Percentiles rank a stretch among this genome's conserved stretches.
phyloP scores from a whole-genome alignment of 176 grass and related monocot genomes.

The Eleusine coracana region DNA sequence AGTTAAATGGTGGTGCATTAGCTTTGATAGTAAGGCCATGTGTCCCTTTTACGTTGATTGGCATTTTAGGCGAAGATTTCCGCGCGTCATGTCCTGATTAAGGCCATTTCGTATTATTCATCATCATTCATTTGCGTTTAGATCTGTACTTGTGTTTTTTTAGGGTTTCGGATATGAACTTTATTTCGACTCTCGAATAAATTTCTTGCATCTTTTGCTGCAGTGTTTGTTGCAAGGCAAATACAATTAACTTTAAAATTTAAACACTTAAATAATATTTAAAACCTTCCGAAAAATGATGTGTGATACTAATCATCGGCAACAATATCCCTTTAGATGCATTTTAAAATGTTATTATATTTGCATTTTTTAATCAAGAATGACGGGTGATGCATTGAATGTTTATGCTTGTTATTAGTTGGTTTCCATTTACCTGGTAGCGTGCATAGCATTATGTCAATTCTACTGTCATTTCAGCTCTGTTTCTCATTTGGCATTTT shows the following conservation, averaged over 20 bases:
- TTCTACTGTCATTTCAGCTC: background rate
- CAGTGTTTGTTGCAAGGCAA: background rate
- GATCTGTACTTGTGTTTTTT: background rate
- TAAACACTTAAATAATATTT: too few relatives aligned
- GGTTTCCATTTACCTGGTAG: background rate
- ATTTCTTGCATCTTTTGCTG: background rate
- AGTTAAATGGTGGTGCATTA: background rate
- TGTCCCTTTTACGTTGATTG: too few relatives aligned
- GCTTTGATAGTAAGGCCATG: too few relatives aligned
- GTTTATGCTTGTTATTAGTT: background rate
- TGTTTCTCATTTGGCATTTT: slow-evolving; percentile 3
- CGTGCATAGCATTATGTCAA: background rate
- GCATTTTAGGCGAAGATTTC: too few relatives aligned
- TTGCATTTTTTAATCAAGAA: background rate
- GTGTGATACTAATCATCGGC: too few relatives aligned
- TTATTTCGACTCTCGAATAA: background rate
- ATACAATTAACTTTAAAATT: background rate
- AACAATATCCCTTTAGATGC: background rate
- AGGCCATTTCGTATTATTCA: background rate
- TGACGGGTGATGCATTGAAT: background rate
- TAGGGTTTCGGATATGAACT: too few relatives aligned
- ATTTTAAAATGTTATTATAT: background rate
- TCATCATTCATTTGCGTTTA: background rate
- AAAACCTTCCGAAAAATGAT: too few relatives aligned
- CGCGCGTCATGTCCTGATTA: background rate